phyloP scores from a whole-genome alignment of 140 eudicot genomes.

The Oenanthe javanica region DNA sequence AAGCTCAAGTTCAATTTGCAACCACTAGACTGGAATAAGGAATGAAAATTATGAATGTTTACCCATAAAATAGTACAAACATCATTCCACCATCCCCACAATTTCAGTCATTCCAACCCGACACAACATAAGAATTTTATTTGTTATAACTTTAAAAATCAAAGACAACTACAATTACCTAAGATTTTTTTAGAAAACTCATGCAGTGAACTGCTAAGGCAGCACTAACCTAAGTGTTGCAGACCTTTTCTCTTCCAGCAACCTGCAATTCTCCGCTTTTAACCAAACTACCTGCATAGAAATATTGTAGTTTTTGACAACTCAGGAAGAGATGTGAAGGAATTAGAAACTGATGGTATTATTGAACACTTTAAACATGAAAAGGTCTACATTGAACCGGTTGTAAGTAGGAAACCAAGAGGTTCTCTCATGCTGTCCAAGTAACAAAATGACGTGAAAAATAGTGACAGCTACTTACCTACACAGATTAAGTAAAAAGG shows the following conservation, averaged over 20 bases:
- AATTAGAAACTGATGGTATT: background rate
- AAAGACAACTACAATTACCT: background rate
- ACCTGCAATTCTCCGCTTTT: conserved; percentile 71
- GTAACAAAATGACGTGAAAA: background rate
- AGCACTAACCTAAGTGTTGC: conserved; percentile 73
- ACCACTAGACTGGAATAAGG: background rate
- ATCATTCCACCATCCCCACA: background rate
- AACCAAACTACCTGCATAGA: conserved; percentile 77
- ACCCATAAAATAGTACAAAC: background rate
- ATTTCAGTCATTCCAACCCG: background rate
- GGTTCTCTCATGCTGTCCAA: background rate
- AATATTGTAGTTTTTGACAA: conserved; percentile 19
- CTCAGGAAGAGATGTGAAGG: background rate
- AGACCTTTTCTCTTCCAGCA: conserved; percentile 89
- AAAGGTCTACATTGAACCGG: background rate
- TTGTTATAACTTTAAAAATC: background rate
- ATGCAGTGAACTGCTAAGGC: background rate
- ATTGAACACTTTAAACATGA: background rate
- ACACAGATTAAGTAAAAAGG: background rate
- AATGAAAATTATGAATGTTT: background rate
- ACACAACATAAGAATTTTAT: background rate
- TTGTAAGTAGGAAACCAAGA: background rate
- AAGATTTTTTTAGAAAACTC: background rate
- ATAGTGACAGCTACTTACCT: background rate
- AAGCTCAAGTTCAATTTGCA: background rate